Conservation (phyloP, 2,329 filamentous ascomycete species). For the Fusarium transvaalense region DNA sequence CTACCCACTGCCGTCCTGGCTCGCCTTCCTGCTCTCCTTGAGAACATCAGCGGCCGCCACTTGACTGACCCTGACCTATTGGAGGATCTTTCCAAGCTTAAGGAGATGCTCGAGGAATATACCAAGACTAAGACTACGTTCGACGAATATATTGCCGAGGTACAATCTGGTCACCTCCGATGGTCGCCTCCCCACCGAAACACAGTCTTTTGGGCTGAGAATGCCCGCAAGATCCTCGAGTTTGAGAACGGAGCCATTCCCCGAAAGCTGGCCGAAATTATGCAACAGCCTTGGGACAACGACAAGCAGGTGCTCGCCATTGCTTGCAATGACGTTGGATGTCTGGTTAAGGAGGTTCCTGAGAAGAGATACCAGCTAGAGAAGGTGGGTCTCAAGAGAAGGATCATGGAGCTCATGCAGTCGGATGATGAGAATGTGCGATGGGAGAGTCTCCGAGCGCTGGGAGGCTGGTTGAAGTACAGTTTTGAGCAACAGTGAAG, state of each 20-base stretch:
- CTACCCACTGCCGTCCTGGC: slow-evolving; percentile 89
- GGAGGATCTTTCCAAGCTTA: slow-evolving; percentile 71
- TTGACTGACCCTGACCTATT: slow-evolving; percentile 73
- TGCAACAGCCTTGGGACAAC: slow-evolving; percentile 78
- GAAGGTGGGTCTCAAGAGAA: slow-evolving; percentile 84
- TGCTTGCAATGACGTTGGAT: slow-evolving; percentile 93
- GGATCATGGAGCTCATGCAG: slow-evolving; percentile 94
- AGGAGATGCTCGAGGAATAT: slow-evolving; percentile 74
- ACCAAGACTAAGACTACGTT: slow-evolving; percentile 81
- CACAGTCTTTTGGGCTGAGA: slow-evolving; percentile 90
- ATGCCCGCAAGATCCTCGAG: slow-evolving; percentile 87
- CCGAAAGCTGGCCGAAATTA: slow-evolving; percentile 85
- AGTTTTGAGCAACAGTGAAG: slow-evolving; percentile 64
- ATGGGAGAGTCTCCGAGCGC: slow-evolving; percentile 91
- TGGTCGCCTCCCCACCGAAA: slow-evolving; percentile 94
- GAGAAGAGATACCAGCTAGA: slow-evolving; percentile 85
- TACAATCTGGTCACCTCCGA: slow-evolving; percentile 86
- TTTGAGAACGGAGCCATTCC: slow-evolving; percentile 83
- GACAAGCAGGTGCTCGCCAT: slow-evolving; percentile 92
- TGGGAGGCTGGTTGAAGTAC: slow-evolving; percentile 75
- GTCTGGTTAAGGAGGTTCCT: slow-evolving; percentile 87
- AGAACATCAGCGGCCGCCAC: slow-evolving; percentile 72
- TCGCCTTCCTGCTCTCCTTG: slow-evolving; percentile 77
- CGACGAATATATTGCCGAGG: slow-evolving; percentile 89
- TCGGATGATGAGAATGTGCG: slow-evolving; percentile 88